phyloP scores from a whole-genome alignment of 805 yeast genomes.

The Kluyveromyces wickerhamii region DNA sequence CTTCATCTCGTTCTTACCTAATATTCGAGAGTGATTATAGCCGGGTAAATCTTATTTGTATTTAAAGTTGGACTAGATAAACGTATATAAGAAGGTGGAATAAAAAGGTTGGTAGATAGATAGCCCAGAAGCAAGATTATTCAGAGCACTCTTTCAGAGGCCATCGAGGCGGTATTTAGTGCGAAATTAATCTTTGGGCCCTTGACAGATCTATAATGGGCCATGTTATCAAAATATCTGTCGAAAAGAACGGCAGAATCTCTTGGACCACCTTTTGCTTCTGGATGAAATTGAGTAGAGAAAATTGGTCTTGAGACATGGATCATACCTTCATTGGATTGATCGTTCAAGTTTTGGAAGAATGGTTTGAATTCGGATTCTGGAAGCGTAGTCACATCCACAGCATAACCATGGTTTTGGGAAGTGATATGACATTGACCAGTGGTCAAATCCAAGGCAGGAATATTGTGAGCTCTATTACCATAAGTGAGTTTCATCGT shows the following conservation, averaged over 20 bases:
- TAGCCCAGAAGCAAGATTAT: no score
- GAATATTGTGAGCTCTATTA: constrained; percentile 98
- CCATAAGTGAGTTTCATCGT: constrained; percentile 94
- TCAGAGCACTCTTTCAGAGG: constrained; percentile 28
- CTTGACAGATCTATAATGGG: constrained; percentile 39
- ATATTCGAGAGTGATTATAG: no score
- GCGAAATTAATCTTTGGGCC: constrained; percentile 30
- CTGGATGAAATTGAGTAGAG: constrained; percentile 98
- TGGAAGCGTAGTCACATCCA: constrained; percentile 70
- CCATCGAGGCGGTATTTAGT: constrained; percentile 16
- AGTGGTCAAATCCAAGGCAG: constrained; percentile 81
- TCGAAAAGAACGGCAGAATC: constrained; percentile 90
- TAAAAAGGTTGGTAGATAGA: no score
- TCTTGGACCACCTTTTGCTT: constrained; percentile 97
- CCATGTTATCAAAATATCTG: constrained; percentile 70
- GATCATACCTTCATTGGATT: constrained; percentile 96
- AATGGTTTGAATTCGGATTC: constrained; percentile 68
- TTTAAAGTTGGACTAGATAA: no score
- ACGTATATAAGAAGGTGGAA: no score
- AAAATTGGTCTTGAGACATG: constrained; percentile 83
- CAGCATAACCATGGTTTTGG: constrained; percentile 98
- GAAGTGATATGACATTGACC: constrained; percentile 97
- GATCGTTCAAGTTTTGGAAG: constrained; percentile 89
- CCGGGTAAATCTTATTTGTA: no score
- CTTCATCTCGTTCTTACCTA: no score